Evolutionary conservation across 2,329 filamentous ascomycete species (phyloP), one percentile per base, ranked within the genome.

Genomic region (Colletotrichum gigasporum): DNA sequence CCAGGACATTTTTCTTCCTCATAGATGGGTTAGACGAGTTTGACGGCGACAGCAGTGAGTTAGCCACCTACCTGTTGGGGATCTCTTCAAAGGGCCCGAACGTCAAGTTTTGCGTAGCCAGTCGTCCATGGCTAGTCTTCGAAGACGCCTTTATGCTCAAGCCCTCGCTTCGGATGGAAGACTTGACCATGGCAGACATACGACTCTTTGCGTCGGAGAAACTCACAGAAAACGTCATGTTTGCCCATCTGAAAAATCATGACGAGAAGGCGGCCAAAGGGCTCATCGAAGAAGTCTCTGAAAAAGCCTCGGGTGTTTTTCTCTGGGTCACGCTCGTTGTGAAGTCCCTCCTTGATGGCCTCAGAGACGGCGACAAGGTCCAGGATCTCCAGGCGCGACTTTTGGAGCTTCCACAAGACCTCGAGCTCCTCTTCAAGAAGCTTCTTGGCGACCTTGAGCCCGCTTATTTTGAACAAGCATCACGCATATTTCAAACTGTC

Each of bases 61-160:
- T 71, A 4, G 56, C 59, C 5, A 22, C 37, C 4, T 37, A 51
- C 20, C 11, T 71, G 14, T 34, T 28, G 2, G 42, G 12, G 3
- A 14, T 70, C 4, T 39, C 2, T 16, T 66, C 1, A 37, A 20
- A 2, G 50, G 30, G 2, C n/a, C 37, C 1, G 34, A 16, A 68
- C 41, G 55, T 74, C 55, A 78, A 78, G 41, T 16, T 75, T 2
- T 71, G 73, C n/a, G 54, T 75, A 1, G 71, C 74, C 1, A 77
- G 74, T 39, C 66, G 75, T 9, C 73, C 73, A 0, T 72, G 70
- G 66, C 32, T 51, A 4, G 69, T 58, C 5, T 74, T 71, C 30
- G 50, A 68, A 12, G 47, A 68, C 2, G 55, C 53, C 0, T 72
- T 72, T 39, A 37, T 41, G 0, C 8, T 41, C 0, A 16, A 50